Conservation (phyloP, 257 asterid genomes). For the Solanum appendiculatum region DNA sequence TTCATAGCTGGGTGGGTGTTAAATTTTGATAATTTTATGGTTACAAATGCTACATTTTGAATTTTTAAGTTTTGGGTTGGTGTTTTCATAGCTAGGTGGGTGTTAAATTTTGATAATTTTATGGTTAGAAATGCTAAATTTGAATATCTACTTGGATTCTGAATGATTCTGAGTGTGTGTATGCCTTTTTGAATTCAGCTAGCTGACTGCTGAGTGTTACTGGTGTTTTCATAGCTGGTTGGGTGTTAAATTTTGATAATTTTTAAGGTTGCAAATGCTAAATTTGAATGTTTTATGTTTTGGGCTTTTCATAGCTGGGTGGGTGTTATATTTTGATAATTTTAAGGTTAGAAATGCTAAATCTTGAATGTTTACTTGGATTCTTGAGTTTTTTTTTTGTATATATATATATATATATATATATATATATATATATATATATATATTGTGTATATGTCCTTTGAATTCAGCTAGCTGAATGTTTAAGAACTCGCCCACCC, state of each 20-base stretch:
- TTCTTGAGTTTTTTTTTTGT: too few relatives aligned
- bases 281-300: background rate
- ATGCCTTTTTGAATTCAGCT: too few relatives aligned
- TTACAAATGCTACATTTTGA: too few relatives aligned
- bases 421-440: background rate
- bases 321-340: background rate
- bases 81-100: background rate
- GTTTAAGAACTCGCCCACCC: background rate
- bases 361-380: background rate
- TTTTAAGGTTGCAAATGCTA: background rate
- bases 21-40: too few relatives aligned
- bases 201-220: too few relatives aligned
- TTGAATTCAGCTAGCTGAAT: background rate
- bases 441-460: background rate
- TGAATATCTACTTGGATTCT: too few relatives aligned
- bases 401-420: too few relatives aligned
- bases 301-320: background rate
- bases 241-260: background rate
- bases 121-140: too few relatives aligned
- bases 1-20: background rate
- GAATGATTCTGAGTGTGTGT: too few relatives aligned
- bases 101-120: too few relatives aligned
- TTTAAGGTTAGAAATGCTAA: background rate
- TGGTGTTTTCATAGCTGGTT: background rate
- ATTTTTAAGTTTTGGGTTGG: background rate